Base-by-base conservation (phyloP, 305 asterid species). In the Andrographis paniculata region DNA sequence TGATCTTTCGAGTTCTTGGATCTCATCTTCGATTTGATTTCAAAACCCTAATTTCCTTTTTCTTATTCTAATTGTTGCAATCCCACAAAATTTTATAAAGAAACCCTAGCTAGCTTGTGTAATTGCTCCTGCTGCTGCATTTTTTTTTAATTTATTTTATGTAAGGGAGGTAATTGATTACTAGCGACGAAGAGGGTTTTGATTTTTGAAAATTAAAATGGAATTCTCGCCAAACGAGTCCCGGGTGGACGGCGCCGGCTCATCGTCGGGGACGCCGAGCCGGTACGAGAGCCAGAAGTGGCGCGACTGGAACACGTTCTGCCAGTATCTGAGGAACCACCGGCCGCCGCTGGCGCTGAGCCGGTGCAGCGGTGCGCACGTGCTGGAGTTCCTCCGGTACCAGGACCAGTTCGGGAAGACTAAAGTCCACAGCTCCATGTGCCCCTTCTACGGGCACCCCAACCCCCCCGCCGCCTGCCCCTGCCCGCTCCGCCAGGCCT, bases 301-400 rank as follows among this genome's bases (percentile, higher is more conserved):
- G 2, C 68, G 85, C 0, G 85, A 77, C 56, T 77, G 85, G 85
- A 73, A 68, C 67, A 68, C 85, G 1, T 77, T 77, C 8, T 71
- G 70, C 0, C 81, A 73, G 53, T 77, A 77, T 63, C 56, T 77
- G 7, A 65, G 53, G 10, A 77, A 77, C 63, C 85, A 77, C 42
- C 64, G 81, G 56, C 85, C 85, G 1, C 85, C 85, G 7, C 76
- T 77, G 2, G 8, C 69, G 0, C 78, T 77, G 3, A 64, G 71
- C 23, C 76, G 81, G 18, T 77, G 85, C 66, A 77, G 85, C 28
- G 85, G 81, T 0, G 78, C 85, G 15, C 76, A 77, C 59, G 85
- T 73, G 2, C 80, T 77, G 5, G 85, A 77, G 39, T 77, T 77
- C 46, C 85, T 77, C 11, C 60, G 81, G 5, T 73, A 77, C 55